phyloP scores from a whole-genome alignment of 108 stramenopile species.

The Nannochloropsis salina region DNA sequence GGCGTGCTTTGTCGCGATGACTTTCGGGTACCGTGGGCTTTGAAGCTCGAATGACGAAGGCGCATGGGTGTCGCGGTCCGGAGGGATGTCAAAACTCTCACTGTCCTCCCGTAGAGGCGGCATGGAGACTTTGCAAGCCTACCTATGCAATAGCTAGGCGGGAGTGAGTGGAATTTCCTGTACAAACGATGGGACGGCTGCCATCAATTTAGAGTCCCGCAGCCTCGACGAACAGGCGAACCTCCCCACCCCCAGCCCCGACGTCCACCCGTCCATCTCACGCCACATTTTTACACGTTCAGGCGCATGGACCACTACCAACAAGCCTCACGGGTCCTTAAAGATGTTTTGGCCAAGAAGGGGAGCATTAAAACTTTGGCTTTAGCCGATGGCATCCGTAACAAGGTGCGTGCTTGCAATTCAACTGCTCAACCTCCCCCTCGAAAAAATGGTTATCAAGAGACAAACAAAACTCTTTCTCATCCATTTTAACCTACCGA shows the following conservation, averaged over 20 bases:
- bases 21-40: background rate
- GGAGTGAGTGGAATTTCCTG: no score
- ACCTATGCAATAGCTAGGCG: no score
- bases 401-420: conserved; percentile 13
- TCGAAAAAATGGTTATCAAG: background rate
- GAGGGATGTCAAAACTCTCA: background rate
- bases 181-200: no score
- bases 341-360: background rate
- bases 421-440: background rate
- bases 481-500: background rate
- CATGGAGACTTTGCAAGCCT: background rate
- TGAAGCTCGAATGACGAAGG: background rate
- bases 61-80: background rate
- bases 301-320: background rate
- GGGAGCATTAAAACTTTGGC: conserved; percentile 28
- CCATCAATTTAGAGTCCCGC: no score
- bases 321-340: conserved; percentile 21
- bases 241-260: background rate
- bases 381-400: conserved; percentile 18
- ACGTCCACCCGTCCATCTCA: background rate
- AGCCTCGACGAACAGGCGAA: no score
- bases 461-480: background rate
- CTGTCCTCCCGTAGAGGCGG: background rate
- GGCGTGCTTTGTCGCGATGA: background rate
- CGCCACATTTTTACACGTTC: background rate